Evolutionary conservation across 306 rosid species (phyloP).

Genomic region (Trifolium pratense): DNA sequence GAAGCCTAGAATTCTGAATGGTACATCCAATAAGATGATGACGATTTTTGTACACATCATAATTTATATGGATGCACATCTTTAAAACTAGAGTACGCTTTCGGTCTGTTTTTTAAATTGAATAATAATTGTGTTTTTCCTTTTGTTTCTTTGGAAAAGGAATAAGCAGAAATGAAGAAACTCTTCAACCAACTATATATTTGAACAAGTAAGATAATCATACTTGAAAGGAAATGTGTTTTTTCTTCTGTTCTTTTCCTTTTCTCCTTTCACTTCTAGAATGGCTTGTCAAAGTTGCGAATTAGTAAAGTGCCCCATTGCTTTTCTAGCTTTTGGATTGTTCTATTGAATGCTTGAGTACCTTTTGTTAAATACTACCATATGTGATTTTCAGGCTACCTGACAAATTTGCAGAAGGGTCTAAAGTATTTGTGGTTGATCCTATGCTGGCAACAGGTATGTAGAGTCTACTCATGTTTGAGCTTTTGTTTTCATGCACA

Average conservation of each 20-base stretch:
- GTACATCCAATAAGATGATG: no score
- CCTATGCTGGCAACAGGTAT: slow-evolving; percentile 97
- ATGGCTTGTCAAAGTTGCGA: neutral
- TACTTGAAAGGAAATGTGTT: slow-evolving; percentile 3
- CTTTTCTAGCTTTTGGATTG: slow-evolving; percentile 27
- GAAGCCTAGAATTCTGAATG: no score
- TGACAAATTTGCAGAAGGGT: slow-evolving; percentile 69
- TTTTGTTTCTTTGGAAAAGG: slow-evolving; percentile 58
- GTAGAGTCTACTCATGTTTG: slow-evolving; percentile 31
- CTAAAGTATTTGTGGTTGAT: slow-evolving; percentile 82
- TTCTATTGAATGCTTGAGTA: slow-evolving; percentile 22
- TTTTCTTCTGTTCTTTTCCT: neutral
- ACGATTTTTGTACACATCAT: slow-evolving; percentile 8
- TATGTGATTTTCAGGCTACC: slow-evolving; percentile 67
- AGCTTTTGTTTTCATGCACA: slow-evolving; percentile 22
- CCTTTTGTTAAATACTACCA: slow-evolving; percentile 4
- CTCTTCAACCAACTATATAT: slow-evolving; percentile 81
- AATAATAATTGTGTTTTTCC: slow-evolving; percentile 13
- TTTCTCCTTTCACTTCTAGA: slow-evolving; percentile 17
- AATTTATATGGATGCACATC: slow-evolving; percentile 2
- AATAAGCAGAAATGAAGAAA: slow-evolving; percentile 79
- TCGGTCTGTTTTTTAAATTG: slow-evolving; percentile 24
- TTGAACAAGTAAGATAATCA: slow-evolving; percentile 78
- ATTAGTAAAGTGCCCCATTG: neutral
- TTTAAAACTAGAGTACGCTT: slow-evolving; percentile 6